Evolutionary conservation across 169 alveolate genomes (phyloP), one percentile per base, ranked within the genome.

Genomic region (Eimeria zaria): DNA sequence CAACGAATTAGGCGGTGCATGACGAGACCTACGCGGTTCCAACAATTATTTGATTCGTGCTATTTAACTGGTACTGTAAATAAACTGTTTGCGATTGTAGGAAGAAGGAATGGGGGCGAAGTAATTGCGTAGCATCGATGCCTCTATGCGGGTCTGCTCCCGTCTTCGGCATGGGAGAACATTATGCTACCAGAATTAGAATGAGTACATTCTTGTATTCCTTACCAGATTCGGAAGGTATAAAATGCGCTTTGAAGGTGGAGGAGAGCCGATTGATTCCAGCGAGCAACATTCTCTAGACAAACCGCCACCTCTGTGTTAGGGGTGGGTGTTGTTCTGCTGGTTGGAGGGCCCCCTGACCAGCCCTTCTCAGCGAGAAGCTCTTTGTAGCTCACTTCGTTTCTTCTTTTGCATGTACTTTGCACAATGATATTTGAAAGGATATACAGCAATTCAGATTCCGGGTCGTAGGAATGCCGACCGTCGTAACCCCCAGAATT

Each of bases 281-380:
- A 0, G 81, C 81, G 53, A 36, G 51, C 51, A 71, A 71, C 16
- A 0, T 11, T 18, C 30, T 18, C 81, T 36, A 71, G 81, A 33
- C 81, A 39, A 39, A 71, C 81, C 6, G 39, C 53, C 53, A 71
- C 64, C 64, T 14, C 2, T 11, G 14, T 18, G 81, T 14, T 33
- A 71, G 81, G 51, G 81, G 33, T 71, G 81, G 53, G 81, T 71
- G 81, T 71, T 71, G 30, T 71, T 71, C 81, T 71, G 81, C 53
- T 71, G 81, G 81, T 3, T 8, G 64, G 64, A 22, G 81, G 81
- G 81, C 53, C 53, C 51, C 24, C 51, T 16, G 16, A 4, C 6
- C 81, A 33, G 30, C 53, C 53, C 81, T 18, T 30, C 53, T 36
- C 81, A 33, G 30, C 81, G 18, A 71, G 53, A 18, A 8, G 33